Conservation (phyloP, 2,329 filamentous ascomycete species). For the Pseudogymnoascus sp. region DNA sequence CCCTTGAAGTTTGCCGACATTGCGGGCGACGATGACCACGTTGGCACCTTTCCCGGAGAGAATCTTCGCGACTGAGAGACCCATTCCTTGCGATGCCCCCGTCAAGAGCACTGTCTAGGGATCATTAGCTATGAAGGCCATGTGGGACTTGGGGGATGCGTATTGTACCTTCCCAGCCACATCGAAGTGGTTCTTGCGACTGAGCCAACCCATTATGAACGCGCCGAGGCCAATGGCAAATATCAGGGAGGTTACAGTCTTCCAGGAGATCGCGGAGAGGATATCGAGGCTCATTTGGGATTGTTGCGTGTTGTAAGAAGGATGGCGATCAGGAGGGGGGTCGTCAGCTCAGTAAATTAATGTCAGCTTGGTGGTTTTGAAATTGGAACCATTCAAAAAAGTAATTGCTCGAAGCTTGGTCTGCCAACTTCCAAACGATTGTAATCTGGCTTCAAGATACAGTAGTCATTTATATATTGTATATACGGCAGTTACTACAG, state of each 20-base stretch:
- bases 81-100: slow-evolving; percentile 89
- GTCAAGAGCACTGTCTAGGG: slow-evolving; percentile 77
- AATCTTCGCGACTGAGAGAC: slow-evolving; percentile 62
- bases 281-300: slow-evolving; percentile 5
- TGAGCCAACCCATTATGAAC: slow-evolving; percentile 14
- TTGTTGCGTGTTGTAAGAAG: neutral
- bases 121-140: slow-evolving; percentile 4
- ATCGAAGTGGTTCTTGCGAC: slow-evolving; percentile 16
- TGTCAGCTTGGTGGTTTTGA: neutral
- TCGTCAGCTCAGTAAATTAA: neutral
- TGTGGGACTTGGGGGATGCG: neutral
- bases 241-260: neutral
- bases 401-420: neutral
- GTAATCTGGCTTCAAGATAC: neutral
- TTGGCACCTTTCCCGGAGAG: slow-evolving; percentile 79
- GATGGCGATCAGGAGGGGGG: neutral
- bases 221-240: slow-evolving; percentile 10
- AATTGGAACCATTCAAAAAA: neutral
- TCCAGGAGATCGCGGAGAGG: neutral
- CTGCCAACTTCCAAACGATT: neutral
- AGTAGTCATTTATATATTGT: neutral
- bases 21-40: slow-evolving; percentile 76
- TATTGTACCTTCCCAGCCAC: slow-evolving; percentile 15
- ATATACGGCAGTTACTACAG: neutral
- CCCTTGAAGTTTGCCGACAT: slow-evolving; percentile 61